phyloP scores from a whole-genome alignment of 2,329 filamentous ascomycete species.

The Hypocrella siamensis region DNA sequence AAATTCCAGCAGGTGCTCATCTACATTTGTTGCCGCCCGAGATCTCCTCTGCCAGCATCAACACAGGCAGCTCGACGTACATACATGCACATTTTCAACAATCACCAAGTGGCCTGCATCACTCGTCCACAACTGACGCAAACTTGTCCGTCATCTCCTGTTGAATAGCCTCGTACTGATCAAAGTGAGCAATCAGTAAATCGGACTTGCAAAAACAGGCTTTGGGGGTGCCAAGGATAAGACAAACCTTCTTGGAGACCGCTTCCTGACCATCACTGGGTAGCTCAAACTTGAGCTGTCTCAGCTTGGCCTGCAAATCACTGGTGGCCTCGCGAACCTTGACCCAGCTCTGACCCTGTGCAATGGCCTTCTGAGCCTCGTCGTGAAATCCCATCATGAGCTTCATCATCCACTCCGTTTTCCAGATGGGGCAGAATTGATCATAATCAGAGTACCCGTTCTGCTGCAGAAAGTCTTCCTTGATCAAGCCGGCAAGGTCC shows the following conservation, averaged over 20 bases:
- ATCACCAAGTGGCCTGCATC: too few species aligned
- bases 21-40: too few species aligned
- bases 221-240: not conserved
- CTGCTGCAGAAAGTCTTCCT: constrained; percentile 98
- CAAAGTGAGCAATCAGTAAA: constrained; percentile 19
- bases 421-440: constrained; percentile 98
- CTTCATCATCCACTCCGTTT: constrained; percentile 99
- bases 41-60: too few species aligned
- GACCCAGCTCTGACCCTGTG: constrained; percentile 78
- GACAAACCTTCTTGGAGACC: constrained; percentile 61
- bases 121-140: constrained; percentile 90
- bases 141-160: constrained; percentile 96
- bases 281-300: constrained; percentile 94
- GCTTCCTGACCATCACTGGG: constrained; percentile 70
- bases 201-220: not conserved
- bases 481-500: constrained; percentile 78
- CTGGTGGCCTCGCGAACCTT: constrained; percentile 85
- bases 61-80: too few species aligned
- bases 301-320: constrained; percentile 71
- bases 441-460: constrained; percentile 99
- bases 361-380: constrained; percentile 87
- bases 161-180: constrained; percentile 77
- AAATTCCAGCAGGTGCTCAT: too few species aligned
- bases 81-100: too few species aligned
- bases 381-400: constrained; percentile 97